Base-by-base conservation (phyloP, 2,329 filamentous ascomycete genomes). In the Cladosporium sphaerospermum region DNA sequence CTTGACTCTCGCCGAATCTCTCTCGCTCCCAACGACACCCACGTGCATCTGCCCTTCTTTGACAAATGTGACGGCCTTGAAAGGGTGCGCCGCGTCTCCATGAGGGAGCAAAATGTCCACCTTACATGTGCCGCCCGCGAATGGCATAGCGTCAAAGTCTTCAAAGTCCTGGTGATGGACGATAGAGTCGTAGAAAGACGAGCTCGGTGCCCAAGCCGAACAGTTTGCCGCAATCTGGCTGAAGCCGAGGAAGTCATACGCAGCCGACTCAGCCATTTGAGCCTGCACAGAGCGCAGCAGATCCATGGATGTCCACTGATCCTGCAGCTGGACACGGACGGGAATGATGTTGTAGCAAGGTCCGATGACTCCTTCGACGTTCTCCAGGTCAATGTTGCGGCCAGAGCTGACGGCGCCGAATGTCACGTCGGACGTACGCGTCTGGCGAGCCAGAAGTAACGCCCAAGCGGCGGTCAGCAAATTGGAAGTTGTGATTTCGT, bases 261-360 rank as follows among this genome's bases (percentile, higher is more conserved):
- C 53, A 0, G 68, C 63, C 8, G 61, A 66, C 10, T 62, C 60
- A 2, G 69, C 61, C 43, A 67, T 61, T 49, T 73, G 71, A 1
- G 59, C 52, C 40, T 72, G 71, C 14, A 73, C 67, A 28, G 61
- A 59, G 9, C 57, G 56, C 9, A 73, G 59, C 0, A 73, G 59
- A 31, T 69, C 64, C 10, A 61, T 53, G 28, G 67, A 62, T 1
- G 68, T 67, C 76, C 78, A 51, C 2, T 67, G 63, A 0, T 72
- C 61, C 2, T 72, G 69, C 61, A 86, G 80, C 28, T 69, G 70
- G 11, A 86, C 77, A 16, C 84, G 76, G 34, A 86, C 76, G 0
- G 84, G 84, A 1, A 84, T 75, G 62, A 85, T 83, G 60, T 86
- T 83, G 75, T 83, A 83, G 56, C 82, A 84, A 0, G 84, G 84